These are phyloP conservation scores for Cordyceps militaris DNA, from an alignment of 2,329 filamentous ascomycete genomes.

Conservation along the genomic window DNA sequence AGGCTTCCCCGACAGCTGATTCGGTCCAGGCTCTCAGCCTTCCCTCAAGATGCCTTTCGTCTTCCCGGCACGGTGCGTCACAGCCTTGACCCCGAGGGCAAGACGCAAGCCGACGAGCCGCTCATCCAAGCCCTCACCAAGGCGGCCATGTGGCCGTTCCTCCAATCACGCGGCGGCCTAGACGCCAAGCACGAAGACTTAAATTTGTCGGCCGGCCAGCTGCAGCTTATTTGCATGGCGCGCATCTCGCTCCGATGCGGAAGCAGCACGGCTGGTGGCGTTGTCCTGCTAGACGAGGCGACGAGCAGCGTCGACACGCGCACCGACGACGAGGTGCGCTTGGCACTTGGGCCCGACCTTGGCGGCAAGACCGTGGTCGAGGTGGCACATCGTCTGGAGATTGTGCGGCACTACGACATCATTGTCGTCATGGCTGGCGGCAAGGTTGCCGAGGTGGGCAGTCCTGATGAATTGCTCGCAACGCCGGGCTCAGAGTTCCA, in stretches of 20 bases:
- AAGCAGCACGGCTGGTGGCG: constrained; percentile 14
- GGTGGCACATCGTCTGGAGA: constrained; percentile 25
- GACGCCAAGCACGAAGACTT: constrained; percentile 26
- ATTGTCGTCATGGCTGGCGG: constrained; percentile 24
- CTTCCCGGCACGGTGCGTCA: constrained; percentile 38
- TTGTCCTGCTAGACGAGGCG: constrained; percentile 28
- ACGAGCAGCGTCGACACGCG: constrained; percentile 25
- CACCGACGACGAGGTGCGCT: constrained; percentile 23
- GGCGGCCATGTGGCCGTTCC: constrained; percentile 33
- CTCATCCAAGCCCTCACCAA: constrained; percentile 36
- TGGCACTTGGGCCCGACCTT: constrained; percentile 18
- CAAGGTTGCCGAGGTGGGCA: constrained; percentile 20
- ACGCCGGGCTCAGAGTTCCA: constrained; percentile 17
- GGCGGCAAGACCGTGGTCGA: constrained; percentile 22
- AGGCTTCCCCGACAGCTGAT: constrained; percentile 34
- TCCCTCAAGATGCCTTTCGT: constrained; percentile 43
- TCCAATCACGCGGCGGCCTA: constrained; percentile 32
- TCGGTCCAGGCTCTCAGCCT: constrained; percentile 34
- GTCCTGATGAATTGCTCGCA: constrained; percentile 20
- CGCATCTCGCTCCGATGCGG: constrained; percentile 33
- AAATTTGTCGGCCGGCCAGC: constrained; percentile 36
- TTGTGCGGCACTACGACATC: constrained; percentile 22
- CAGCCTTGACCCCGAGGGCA: constrained; percentile 38
- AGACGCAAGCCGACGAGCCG: constrained; percentile 27
- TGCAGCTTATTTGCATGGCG: constrained; percentile 42